These are phyloP conservation scores for Medicago ruthenica DNA, from an alignment of 306 rosid genomes.

Conservation along the genomic window DNA sequence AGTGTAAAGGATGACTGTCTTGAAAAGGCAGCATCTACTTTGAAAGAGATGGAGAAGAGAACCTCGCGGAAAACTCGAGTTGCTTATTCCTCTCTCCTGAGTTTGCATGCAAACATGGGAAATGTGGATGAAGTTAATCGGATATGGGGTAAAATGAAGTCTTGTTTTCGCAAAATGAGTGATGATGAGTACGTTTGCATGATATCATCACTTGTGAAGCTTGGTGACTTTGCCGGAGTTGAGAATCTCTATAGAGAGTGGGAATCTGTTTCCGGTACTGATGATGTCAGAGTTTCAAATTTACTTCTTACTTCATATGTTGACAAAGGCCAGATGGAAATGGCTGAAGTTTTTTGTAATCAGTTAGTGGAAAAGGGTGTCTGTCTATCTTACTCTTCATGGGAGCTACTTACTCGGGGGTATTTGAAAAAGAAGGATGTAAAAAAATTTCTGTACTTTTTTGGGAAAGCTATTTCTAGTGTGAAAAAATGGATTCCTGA, in stretches of 20 bases:
- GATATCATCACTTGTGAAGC: constrained; percentile 82
- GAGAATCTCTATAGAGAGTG: constrained; percentile 78
- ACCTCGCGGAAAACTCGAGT: constrained; percentile 56
- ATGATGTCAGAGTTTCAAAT: constrained; percentile 74
- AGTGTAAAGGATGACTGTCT: constrained; percentile 50
- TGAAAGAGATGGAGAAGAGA: constrained; percentile 87
- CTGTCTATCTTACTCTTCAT: constrained; percentile 72
- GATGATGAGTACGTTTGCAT: constrained; percentile 83
- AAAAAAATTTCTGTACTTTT: constrained; percentile 61
- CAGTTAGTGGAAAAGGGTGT: constrained; percentile 60
- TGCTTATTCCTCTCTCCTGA: constrained; percentile 79
- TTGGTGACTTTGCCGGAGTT: constrained; percentile 72
- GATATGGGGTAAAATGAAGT: constrained; percentile 77
- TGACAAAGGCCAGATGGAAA: constrained; percentile 67
- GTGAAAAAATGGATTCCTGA: constrained; percentile 75
- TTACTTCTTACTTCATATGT: constrained; percentile 77
- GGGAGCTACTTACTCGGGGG: constrained; percentile 88
- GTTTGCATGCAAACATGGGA: constrained; percentile 80
- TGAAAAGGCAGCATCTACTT: constrained; percentile 71
- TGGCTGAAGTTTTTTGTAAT: constrained; percentile 63
- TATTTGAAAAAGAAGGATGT: constrained; percentile 61
- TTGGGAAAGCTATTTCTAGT: constrained; percentile 66
- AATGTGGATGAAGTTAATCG: constrained; percentile 70
- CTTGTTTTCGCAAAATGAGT: constrained; percentile 69
- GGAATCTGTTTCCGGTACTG: constrained; percentile 75